Percentiles rank a stretch among this genome's conserved stretches.
These are phyloP conservation scores for Rhizophagus clarus DNA, from an alignment of 192 early-diverging fungal species.

Conservation along the genomic window DNA sequence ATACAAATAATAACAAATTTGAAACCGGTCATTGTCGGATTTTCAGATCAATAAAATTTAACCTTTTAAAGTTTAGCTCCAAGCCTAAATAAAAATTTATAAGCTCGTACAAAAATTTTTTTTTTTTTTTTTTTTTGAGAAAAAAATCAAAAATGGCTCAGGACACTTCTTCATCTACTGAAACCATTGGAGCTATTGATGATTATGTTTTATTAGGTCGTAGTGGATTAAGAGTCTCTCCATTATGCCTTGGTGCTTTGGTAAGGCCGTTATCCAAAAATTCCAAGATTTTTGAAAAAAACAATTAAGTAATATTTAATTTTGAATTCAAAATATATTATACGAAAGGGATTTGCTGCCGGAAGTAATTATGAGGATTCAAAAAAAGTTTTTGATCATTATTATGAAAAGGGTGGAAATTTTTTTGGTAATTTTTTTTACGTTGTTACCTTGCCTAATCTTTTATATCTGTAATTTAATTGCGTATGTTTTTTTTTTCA, in stretches of 20 bases:
- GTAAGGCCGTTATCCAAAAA: slow-evolving; percentile 11
- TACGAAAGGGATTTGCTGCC: no score
- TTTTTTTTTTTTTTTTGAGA: no score
- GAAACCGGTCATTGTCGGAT: no score
- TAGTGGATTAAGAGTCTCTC: slow-evolving; percentile 44
- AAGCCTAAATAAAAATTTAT: no score
- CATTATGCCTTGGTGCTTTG: slow-evolving; percentile 43
- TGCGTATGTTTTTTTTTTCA: background rate
- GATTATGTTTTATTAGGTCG: slow-evolving; percentile 42
- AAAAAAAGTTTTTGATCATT: slow-evolving; percentile 41
- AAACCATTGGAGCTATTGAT: slow-evolving; percentile 38
- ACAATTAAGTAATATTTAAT: no score
- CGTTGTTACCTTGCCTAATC: background rate
- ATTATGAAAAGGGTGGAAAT: slow-evolving; percentile 37
- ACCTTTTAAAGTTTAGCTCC: no score
- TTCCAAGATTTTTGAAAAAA: background rate
- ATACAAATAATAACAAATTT: no score
- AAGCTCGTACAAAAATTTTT: no score
- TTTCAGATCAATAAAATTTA: no score
- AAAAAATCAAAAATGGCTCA: background rate
- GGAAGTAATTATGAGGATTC: background rate
- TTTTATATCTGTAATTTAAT: background rate
- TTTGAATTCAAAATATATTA: no score
- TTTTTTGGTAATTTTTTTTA: slow-evolving; percentile 35
- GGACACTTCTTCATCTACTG: slow-evolving; percentile 7